These are phyloP conservation scores for Rubia yunnanensis DNA, from an alignment of 257 asterid genomes.

Conservation along the genomic window DNA sequence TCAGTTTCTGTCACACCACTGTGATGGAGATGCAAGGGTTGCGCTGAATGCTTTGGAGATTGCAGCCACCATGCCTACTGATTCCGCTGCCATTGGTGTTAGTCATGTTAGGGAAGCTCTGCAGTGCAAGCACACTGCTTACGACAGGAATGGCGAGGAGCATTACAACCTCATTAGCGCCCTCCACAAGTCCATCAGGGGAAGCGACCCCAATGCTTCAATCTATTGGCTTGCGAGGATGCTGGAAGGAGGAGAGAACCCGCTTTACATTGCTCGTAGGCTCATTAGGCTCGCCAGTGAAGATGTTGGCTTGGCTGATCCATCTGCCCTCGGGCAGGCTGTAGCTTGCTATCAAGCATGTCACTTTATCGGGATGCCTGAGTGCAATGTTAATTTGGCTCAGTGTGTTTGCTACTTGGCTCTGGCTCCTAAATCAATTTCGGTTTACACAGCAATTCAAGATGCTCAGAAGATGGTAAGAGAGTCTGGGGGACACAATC, in stretches of 20 bases:
- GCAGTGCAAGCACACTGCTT: slow-evolving; percentile 68
- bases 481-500: slow-evolving; percentile 78
- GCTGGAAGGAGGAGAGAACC: slow-evolving; percentile 91
- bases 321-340: slow-evolving; percentile 66
- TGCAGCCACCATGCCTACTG: slow-evolving; percentile 44
- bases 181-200: slow-evolving; percentile 82
- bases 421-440: slow-evolving; percentile 65
- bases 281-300: slow-evolving; percentile 68
- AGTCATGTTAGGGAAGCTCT: slow-evolving; percentile 52
- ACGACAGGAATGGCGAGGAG: slow-evolving; percentile 70
- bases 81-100: slow-evolving; percentile 20
- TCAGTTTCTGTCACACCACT: slow-evolving; percentile 42
- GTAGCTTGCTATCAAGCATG: slow-evolving; percentile 83
- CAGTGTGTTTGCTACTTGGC: slow-evolving; percentile 75
- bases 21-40: slow-evolving; percentile 80
- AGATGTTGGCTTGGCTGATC: slow-evolving; percentile 76
- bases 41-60: slow-evolving; percentile 61
- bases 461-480: slow-evolving; percentile 51
- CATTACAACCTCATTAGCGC: slow-evolving; percentile 80
- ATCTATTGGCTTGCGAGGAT: slow-evolving; percentile 78
- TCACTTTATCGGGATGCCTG: slow-evolving; percentile 78
- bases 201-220: slow-evolving; percentile 66
- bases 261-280: slow-evolving; percentile 72
- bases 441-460: slow-evolving; percentile 53
- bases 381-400: slow-evolving; percentile 61